These are phyloP conservation scores for Allantophomopsis lycopodina DNA, from an alignment of 2,329 filamentous ascomycete species.

Conservation along the genomic window DNA sequence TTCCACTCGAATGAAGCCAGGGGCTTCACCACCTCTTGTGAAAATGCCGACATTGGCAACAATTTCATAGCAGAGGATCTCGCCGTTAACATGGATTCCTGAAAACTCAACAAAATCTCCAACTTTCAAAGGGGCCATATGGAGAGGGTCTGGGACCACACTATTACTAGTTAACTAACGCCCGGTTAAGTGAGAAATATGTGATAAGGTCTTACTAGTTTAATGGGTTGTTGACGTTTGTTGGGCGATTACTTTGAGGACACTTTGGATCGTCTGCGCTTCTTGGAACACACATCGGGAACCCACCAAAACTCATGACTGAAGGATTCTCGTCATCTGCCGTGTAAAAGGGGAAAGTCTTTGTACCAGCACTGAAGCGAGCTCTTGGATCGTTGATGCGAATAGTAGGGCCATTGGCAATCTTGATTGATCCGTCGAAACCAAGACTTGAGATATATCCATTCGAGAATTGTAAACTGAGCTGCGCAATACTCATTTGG, in stretches of 20 bases:
- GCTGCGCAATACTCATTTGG: slow-evolving; percentile 22
- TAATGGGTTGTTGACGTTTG: slow-evolving; percentile 1
- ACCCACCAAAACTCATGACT: slow-evolving; percentile 32
- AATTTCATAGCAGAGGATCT: slow-evolving; percentile 23
- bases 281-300: slow-evolving; percentile 36
- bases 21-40: slow-evolving; percentile 15
- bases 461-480: slow-evolving; percentile 19
- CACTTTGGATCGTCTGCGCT: slow-evolving; percentile 21
- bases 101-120: slow-evolving; percentile 27
- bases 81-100: slow-evolving; percentile 18
- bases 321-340: slow-evolving; percentile 33
- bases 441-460: slow-evolving; percentile 22
- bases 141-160: slow-evolving; percentile 19
- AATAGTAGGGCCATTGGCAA: slow-evolving; percentile 21
- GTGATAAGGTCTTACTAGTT: slow-evolving; percentile 1
- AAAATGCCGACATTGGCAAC: slow-evolving; percentile 25
- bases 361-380: slow-evolving; percentile 25
- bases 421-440: slow-evolving; percentile 20
- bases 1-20: slow-evolving; percentile 26
- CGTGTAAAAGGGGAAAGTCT: slow-evolving; percentile 25
- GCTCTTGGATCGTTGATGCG: slow-evolving; percentile 30
- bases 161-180: slow-evolving; percentile 7
- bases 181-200: too few relatives aligned
- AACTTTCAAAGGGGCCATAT: slow-evolving; percentile 24
- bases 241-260: slow-evolving; percentile 20